These are phyloP conservation scores for Silene conica DNA, from an alignment of 148 eudicot species.

Conservation along the genomic window DNA sequence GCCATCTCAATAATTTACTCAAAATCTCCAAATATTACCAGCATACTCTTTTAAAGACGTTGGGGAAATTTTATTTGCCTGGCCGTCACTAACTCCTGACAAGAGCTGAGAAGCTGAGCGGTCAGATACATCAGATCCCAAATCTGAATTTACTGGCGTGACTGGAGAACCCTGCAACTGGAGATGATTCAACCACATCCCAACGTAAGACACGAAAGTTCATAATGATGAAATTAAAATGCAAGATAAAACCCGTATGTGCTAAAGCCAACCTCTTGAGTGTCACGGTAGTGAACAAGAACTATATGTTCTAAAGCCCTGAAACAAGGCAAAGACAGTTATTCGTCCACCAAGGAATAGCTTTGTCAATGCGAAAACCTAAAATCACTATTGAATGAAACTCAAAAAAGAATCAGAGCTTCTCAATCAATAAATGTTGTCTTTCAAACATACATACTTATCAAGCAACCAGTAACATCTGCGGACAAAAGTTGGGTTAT, in stretches of 20 bases:
- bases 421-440: constrained; percentile 15
- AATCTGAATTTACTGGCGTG: constrained; percentile 47
- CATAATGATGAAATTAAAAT: background rate
- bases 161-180: constrained; percentile 72
- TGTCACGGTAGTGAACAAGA: constrained; percentile 97
- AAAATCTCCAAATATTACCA: constrained; percentile 27
- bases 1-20: background rate
- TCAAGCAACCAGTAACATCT: constrained; percentile 99
- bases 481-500: constrained; percentile 74
- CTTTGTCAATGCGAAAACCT: no score
- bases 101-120: constrained; percentile 50
- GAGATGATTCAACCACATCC: constrained; percentile 21
- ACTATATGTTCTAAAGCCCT: constrained; percentile 89
- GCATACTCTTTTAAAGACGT: constrained; percentile 30
- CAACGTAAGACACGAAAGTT: constrained; percentile 11
- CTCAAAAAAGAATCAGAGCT: background rate
- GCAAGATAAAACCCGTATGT: no score
- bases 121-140: constrained; percentile 55
- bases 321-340: constrained; percentile 23
- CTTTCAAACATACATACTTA: constrained; percentile 53
- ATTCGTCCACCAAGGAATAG: background rate
- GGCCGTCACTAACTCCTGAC: constrained; percentile 51
- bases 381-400: background rate
- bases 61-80: constrained; percentile 30
- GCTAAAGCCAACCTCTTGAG: constrained; percentile 60